A percentile compares a stretch with the other conserved stretches of the same genome.
phyloP scores from a whole-genome alignment of 805 yeast genomes.

The Kodamaea hsintzibuensis region DNA sequence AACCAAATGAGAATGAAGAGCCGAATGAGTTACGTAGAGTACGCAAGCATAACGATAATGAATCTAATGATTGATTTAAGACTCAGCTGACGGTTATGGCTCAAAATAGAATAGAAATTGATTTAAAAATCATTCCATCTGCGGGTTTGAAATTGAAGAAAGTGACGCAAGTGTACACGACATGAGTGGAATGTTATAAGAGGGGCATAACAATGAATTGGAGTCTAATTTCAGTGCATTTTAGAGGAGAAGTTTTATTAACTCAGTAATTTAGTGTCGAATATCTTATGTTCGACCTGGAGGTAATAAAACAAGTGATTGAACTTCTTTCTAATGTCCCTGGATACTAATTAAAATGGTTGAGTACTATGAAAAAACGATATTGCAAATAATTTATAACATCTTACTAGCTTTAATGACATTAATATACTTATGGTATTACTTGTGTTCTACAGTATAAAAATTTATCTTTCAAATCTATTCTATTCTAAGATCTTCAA shows the following conservation, averaged over 20 bases:
- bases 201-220: neutral
- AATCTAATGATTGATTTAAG: conserved; percentile 3
- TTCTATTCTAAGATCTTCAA: conserved; percentile 5
- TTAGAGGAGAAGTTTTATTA: neutral
- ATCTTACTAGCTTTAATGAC: neutral
- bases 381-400: neutral
- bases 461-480: neutral
- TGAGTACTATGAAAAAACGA: neutral
- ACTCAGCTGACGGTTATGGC: neutral
- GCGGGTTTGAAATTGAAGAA: neutral
- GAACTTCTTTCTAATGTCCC: too few relatives aligned
- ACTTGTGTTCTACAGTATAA: neutral
- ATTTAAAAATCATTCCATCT: neutral
- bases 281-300: too few relatives aligned
- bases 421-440: neutral
- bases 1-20: conserved; percentile 14
- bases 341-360: neutral
- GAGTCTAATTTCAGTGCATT: too few relatives aligned
- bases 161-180: neutral
- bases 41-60: conserved; percentile 11
- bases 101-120: conserved; percentile 1
- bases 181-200: neutral
- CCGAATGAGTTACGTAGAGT: conserved; percentile 44
- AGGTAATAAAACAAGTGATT: too few relatives aligned
- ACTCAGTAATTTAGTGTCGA: too few relatives aligned